Conservation (phyloP, 2,329 filamentous ascomycete species). For the Colletotrichum sp. region DNA sequence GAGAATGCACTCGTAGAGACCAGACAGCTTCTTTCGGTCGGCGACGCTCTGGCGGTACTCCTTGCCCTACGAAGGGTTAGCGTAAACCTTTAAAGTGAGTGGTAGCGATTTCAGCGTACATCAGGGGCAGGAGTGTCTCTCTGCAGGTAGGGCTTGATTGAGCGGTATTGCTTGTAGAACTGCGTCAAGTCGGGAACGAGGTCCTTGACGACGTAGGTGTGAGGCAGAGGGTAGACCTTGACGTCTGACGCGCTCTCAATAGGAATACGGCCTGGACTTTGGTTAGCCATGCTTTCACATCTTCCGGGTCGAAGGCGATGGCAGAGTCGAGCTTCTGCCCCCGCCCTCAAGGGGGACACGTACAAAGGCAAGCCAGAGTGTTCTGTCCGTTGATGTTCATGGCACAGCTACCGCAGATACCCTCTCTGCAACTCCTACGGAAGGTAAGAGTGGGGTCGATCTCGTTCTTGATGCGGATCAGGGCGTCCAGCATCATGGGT, state of each 20-base stretch:
- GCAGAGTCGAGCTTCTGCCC: not conserved
- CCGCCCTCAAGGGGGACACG: slow-evolving; percentile 38
- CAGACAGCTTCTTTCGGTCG: slow-evolving; percentile 95
- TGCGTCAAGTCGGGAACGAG: slow-evolving; percentile 96
- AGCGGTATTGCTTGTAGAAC: slow-evolving; percentile 99
- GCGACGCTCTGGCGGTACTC: slow-evolving; percentile 91
- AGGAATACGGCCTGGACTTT: slow-evolving; percentile 81
- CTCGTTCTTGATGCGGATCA: slow-evolving; percentile 99
- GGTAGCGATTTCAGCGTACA: slow-evolving; percentile 56
- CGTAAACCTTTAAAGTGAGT: not conserved
- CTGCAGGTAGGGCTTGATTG: slow-evolving; percentile 98
- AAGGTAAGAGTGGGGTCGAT: slow-evolving; percentile 96
- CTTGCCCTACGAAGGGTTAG: slow-evolving; percentile 67
- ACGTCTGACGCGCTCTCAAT: slow-evolving; percentile 79
- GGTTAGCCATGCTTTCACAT: slow-evolving; percentile 29
- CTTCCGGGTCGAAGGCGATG: not conserved
- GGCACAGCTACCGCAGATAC: slow-evolving; percentile 97
- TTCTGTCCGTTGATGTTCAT: slow-evolving; percentile 99
- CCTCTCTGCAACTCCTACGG: slow-evolving; percentile 93
- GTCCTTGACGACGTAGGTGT: slow-evolving; percentile 99
- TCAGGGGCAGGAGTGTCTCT: slow-evolving; percentile 83
- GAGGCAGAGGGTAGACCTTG: slow-evolving; percentile 96
- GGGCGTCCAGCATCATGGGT: slow-evolving; percentile 95
- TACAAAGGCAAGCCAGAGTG: slow-evolving; percentile 97
- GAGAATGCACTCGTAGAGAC: slow-evolving; percentile 98